Base-by-base conservation (phyloP, 1,284 basidiomycete species). In the Caloboletus firmus region DNA sequence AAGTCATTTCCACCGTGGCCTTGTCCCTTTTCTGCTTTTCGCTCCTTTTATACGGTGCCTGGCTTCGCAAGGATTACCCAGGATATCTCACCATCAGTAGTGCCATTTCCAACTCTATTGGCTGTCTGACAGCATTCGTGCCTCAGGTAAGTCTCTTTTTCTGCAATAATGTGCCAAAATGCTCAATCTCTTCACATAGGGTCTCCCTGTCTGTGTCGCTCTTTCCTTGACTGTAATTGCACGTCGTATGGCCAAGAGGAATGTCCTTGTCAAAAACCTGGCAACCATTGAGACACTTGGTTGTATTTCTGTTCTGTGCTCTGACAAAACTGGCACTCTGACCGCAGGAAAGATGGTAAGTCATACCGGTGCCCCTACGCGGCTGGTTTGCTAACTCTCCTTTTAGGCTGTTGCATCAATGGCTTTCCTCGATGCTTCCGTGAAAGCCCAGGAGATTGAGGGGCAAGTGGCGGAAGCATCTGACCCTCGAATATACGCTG, bases 251-350 rank as follows among this genome's bases (percentile, higher is more conserved):
- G 72, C 74, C 7, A 77, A 78, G 58, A 74, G 78, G 46, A 75
- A 80, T 49, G 77, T 85, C 6, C 74, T 86, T 3, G 80, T 80
- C 61, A 85, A 85, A 62, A 78, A 78, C 55, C 72, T 86, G 50
- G 77, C 82, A 45, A 83, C 81, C 0, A 81, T 84, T 58, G 84
- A 76, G 65, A 83, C 83, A 0, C 76, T 86, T 8, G 84, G 84
- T 0, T 75, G 76, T 35, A 81, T 85, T 57, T 78, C 78, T 34
- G 79, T 85, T 35, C 60, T 83, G 43, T 81, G 79, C 64, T 79
- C 79, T 4, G 82, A 84, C 69, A 84, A 84, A n/a, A 69, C 67
- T 0, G 77, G 85, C 10, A 87, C 71, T 18, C 66, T 74, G 52
- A 79, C 73, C 1, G 69, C 75, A 22, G 76, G 75, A 49, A 77